phyloP scores from a whole-genome alignment of 371 early-diverging fungal species.

The Phascolomyces articulosus region DNA sequence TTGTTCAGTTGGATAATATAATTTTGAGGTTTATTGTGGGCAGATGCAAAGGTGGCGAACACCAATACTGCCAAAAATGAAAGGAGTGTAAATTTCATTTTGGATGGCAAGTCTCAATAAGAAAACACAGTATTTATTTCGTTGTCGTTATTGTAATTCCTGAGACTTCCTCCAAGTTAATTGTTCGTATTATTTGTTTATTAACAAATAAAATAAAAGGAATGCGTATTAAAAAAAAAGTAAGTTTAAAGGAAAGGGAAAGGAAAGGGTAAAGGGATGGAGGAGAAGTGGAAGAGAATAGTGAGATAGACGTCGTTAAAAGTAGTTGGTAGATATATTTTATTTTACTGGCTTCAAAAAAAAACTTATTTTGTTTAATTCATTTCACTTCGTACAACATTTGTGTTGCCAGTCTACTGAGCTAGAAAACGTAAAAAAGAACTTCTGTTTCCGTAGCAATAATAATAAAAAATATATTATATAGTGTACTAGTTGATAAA shows the following conservation, averaged over 20 bases:
- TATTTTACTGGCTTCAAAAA: conserved; percentile 1
- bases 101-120: too few relatives aligned
- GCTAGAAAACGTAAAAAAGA: not conserved
- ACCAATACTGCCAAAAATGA: not conserved
- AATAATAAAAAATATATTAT: too few relatives aligned
- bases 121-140: not conserved
- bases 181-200: not conserved
- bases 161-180: not conserved
- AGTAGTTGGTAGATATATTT: not conserved
- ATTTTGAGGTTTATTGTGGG: conserved; percentile 17
- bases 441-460: too few relatives aligned
- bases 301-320: not conserved
- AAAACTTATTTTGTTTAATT: not conserved
- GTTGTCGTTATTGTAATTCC: not conserved
- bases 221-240: not conserved
- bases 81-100: conserved; percentile 7
- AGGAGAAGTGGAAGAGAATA: not conserved
- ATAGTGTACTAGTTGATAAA: too few relatives aligned
- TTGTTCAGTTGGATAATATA: conserved; percentile 36
- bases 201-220: not conserved
- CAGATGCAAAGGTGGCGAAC: conserved; percentile 6
- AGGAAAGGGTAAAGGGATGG: not conserved
- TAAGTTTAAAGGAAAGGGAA: not conserved
- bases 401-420: conserved; percentile 15
- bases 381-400: conserved; percentile 20